Conservation (phyloP, 768 basidiomycete genomes). For the Mycena floridula region DNA sequence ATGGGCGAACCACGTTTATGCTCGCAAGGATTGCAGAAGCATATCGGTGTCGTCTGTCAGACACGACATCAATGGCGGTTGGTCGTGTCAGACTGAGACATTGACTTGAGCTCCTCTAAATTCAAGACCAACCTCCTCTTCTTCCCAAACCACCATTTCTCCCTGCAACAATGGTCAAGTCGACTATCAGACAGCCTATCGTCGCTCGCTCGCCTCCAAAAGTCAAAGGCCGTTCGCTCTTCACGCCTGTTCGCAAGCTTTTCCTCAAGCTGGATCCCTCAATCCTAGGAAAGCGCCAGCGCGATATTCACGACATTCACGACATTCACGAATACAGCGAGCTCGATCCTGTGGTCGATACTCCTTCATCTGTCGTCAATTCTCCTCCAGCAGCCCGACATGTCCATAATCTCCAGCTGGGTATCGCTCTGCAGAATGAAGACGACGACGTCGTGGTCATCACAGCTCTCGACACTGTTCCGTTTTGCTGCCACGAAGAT, state of each 20-base stretch:
- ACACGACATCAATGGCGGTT: no score
- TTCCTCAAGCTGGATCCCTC: slow-evolving; percentile 32
- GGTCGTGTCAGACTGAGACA: no score
- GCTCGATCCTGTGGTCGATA: slow-evolving; percentile 19
- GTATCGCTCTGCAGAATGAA: slow-evolving; percentile 58
- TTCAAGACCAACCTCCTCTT: no score
- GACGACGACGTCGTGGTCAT: slow-evolving; percentile 53
- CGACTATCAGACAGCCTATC: background rate
- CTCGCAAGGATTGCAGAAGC: no score
- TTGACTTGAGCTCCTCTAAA: no score
- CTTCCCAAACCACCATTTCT: background rate
- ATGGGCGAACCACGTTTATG: no score
- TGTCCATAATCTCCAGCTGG: slow-evolving; percentile 4
- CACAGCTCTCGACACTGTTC: slow-evolving; percentile 49
- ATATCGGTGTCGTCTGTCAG: no score
- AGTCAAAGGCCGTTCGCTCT: background rate
- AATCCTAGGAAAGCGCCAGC: slow-evolving; percentile 21
- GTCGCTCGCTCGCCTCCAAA: background rate
- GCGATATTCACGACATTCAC: slow-evolving; percentile 12
- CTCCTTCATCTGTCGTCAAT: slow-evolving; percentile 9
- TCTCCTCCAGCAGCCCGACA: background rate
- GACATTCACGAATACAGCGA: slow-evolving; percentile 11
- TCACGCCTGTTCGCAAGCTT: slow-evolving; percentile 33
- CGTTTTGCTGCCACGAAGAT: slow-evolving; percentile 75
- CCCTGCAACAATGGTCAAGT: background rate